Percentiles rank a stretch among this genome's conserved stretches.
These are phyloP conservation scores for Tolypocladium tundrense DNA, from an alignment of 2,329 filamentous ascomycete species.

Conservation along the genomic window DNA sequence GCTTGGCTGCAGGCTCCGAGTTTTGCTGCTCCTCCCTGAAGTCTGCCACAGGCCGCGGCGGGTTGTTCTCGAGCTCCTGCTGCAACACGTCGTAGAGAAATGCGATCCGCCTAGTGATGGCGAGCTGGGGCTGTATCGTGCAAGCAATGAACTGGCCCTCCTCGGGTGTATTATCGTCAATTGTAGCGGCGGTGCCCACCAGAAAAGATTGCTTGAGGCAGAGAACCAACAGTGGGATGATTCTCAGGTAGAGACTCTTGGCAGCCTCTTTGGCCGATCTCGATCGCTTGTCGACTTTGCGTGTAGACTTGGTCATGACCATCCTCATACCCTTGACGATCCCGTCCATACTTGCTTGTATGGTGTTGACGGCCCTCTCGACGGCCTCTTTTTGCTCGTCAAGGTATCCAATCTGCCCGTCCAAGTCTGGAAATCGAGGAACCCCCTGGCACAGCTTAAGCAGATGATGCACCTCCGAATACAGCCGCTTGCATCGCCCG, in stretches of 20 bases:
- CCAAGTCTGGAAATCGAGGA: background rate
- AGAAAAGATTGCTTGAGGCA: conserved; percentile 11
- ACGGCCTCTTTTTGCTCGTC: background rate
- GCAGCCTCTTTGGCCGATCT: conserved; percentile 1
- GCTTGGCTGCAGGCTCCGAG: background rate
- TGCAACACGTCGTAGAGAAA: background rate
- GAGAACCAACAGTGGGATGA: conserved; percentile 16
- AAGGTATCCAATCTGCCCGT: background rate
- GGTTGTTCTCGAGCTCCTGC: background rate
- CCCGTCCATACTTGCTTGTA: background rate
- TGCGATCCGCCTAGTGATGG: background rate
- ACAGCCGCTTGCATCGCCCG: background rate
- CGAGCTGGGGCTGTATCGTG: conserved; percentile 4
- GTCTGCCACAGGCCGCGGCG: background rate
- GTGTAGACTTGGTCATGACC: background rate
- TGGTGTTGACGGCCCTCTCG: background rate
- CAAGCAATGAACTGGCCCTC: conserved; percentile 3
- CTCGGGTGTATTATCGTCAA: background rate
- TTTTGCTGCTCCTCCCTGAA: background rate
- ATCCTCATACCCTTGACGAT: background rate
- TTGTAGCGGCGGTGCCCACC: conserved; percentile 6
- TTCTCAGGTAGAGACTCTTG: conserved; percentile 5
- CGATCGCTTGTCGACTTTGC: background rate
- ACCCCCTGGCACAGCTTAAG: background rate
- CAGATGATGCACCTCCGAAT: background rate